Evolutionary conservation across 2,329 filamentous ascomycete genomes (phyloP), one percentile per base, ranked within the genome.

Genomic region (Penicillium sclerotigenum): DNA sequence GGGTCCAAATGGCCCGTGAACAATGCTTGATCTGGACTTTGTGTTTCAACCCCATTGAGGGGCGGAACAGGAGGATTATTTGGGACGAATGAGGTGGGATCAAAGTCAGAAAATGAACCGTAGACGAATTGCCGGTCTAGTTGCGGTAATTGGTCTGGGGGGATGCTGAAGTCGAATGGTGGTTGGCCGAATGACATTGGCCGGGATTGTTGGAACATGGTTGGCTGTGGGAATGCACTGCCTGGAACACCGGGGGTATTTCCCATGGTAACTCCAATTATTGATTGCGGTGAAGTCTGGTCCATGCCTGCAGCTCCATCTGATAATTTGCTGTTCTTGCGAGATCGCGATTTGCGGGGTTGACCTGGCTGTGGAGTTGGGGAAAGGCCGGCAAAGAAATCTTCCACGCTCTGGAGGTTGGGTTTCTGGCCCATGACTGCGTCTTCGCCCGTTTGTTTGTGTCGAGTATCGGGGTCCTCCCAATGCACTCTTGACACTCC

Each of bases 351-450:
- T 29, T 71, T 84, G 75, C 61, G 84, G n/a, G 75, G 72, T 7
- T 75, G 66, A 16, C 75, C 75, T 8, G 76, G 70, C 56, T 76
- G 76, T 7, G 73, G 79, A 0, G 81, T 82, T 13, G 88, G 87
- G 1, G 87, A 89, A 36, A 96, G 78, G 47, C 86, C 90, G 6
- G 89, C 89, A 69, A 97, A 93, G 75, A 95, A 97, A 64, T 97
- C 91, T 67, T 96, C 92, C 0, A 97, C 91, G 4, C 90, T 96
- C 68, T 94, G 90, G n/a, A 96, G 79, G 70, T 96, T 90, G 3
- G 90, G 86, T 69, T 93, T 92, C 66, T 96, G 90, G 58, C 91
- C 90, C 62, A 97, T 81, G 1, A 94, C 91, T 0, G 89, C 91
- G 69, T 97, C 91, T n/a, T 90, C 88, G 9, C 89, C 88, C 38